Evolutionary conservation across 352 stramenopile genomes (phyloP), one percentile per base, ranked within the genome.

Genomic region (Saprolegnia parasitica): DNA sequence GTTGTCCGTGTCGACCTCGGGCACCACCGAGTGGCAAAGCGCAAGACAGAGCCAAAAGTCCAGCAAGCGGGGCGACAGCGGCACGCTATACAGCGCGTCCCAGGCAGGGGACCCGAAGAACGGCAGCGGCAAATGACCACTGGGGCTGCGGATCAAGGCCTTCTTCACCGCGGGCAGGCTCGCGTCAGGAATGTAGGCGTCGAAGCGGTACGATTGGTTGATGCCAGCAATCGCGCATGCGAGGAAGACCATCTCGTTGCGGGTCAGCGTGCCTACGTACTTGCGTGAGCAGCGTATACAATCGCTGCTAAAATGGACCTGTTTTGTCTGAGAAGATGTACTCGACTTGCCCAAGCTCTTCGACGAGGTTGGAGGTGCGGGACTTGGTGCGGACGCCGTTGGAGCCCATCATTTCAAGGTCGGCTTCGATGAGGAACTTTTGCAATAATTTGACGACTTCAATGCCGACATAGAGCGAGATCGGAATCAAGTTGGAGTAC

Each of bases 381-480:
- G 61, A 47, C 9, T 68, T 72, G 16, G 66, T 65, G 37, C 50
- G 15, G 42, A 67, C 49, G 8, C 58, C 58, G 42, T 49, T 49
- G 42, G 42, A 15, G 23, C 76, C 86, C 9, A 71, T 72, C 73
- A 95, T 87, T 37, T 82, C 81, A 0, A 77, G 81, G 32, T 95
- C 86, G 24, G 74, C 87, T 50, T 98, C 89, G 49, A 99, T 93
- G 29, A 97, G 35, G 54, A 46, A 67, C 9, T 58, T 71, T 58
- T 89, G 77, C 10, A 84, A 56, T 23, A 84, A 78, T 66, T 97
- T 98, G 46, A 97, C 86, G 49, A 98, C 89, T 71, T 98, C 92
- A 18, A 99, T 83, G 16, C 94, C 98, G 18, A 99, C 95, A 78
- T 99, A 99, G 9, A 99, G 77, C 76, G 90, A 98, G 52, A 99